phyloP scores from a whole-genome alignment of 2,329 filamentous ascomycete species.

The Malbranchea cinnamomea region DNA sequence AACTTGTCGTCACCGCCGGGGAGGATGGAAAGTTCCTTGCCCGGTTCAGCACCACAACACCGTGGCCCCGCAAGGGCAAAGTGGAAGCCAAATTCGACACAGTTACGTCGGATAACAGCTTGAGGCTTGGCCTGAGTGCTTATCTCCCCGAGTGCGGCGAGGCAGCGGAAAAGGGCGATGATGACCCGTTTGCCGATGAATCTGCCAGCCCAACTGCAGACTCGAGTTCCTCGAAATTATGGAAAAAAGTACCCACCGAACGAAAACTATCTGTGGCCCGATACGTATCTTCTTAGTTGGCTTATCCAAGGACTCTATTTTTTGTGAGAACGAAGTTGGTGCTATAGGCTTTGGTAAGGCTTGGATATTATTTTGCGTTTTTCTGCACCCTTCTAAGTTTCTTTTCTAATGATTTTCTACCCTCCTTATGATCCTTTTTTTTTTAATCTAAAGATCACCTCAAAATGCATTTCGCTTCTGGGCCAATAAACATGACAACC shows the following conservation, averaged over 20 bases:
- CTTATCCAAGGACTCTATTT: too few relatives aligned
- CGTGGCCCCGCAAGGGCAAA: slow-evolving; percentile 55
- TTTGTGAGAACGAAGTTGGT: too few relatives aligned
- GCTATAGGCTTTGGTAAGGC: too few relatives aligned
- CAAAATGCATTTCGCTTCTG: neutral
- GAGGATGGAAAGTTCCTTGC: slow-evolving; percentile 64
- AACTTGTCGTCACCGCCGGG: slow-evolving; percentile 38
- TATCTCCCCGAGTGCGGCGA: slow-evolving; percentile 10
- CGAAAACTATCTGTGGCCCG: slow-evolving; percentile 61
- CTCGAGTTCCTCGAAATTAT: slow-evolving; percentile 26
- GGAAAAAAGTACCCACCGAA: slow-evolving; percentile 51
- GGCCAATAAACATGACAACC: neutral
- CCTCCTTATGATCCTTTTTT: neutral
- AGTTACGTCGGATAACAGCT: slow-evolving; percentile 38
- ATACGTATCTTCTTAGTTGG: slow-evolving; percentile 49
- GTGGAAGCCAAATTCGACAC: slow-evolving; percentile 77
- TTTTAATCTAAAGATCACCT: neutral
- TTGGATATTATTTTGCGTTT: too few relatives aligned
- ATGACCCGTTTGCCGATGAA: slow-evolving; percentile 36
- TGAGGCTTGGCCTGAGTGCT: slow-evolving; percentile 48
- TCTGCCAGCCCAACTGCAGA: slow-evolving; percentile 14
- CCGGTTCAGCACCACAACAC: slow-evolving; percentile 59
- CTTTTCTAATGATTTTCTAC: slow-evolving; percentile 1
- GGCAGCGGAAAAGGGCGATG: slow-evolving; percentile 16
- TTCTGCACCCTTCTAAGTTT: too few relatives aligned